These are phyloP conservation scores for Castanea mollissima DNA, from an alignment of 306 rosid species.

Conservation along the genomic window DNA sequence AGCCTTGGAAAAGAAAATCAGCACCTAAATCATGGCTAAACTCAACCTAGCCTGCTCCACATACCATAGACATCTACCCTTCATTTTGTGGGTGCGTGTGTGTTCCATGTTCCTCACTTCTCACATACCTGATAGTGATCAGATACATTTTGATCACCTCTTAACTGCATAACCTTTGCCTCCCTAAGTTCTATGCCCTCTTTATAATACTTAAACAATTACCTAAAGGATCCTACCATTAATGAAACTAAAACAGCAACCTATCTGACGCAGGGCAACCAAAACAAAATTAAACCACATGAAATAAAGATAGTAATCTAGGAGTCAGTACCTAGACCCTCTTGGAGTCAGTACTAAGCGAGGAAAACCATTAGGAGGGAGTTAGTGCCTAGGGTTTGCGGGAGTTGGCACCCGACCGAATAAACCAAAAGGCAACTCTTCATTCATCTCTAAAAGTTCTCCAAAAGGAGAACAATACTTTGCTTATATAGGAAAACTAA, in stretches of 20 bases:
- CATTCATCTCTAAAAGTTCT: no score
- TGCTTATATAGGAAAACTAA: no score
- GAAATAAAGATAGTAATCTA: no score
- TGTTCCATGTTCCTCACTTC: background rate
- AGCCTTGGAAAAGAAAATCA: background rate
- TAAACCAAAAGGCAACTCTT: no score
- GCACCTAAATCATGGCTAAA: background rate
- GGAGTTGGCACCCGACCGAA: no score
- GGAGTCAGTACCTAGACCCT: no score
- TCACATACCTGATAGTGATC: background rate
- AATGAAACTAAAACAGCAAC: background rate
- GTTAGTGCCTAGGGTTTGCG: no score
- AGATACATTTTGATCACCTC: background rate
- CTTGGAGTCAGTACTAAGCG: no score
- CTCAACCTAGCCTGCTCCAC: background rate
- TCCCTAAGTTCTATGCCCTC: background rate
- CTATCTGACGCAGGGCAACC: background rate
- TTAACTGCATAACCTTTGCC: background rate
- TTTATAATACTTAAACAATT: background rate
- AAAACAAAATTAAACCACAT: no score
- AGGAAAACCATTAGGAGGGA: no score
- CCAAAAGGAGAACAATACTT: no score
- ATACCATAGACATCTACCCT: background rate
- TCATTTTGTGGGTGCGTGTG: background rate
- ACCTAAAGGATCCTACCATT: background rate